Conservation (phyloP, 345 rosid species). For the Hibiscus tridactylites region DNA sequence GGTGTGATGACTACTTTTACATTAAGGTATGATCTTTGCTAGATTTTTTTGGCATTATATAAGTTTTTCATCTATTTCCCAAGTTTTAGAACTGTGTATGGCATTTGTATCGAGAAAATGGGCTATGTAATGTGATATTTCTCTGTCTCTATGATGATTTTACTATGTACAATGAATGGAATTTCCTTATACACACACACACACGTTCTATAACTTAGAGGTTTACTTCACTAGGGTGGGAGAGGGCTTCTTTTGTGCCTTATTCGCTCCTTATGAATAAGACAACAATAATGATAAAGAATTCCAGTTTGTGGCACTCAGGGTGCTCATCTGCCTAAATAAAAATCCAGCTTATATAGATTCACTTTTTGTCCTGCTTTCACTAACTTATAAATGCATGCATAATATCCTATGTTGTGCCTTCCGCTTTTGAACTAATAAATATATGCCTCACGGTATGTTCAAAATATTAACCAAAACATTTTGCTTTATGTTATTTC, state of each 20-base stretch:
- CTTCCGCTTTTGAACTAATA: background rate
- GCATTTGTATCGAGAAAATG: background rate
- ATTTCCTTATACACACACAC: background rate
- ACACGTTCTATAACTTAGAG: background rate
- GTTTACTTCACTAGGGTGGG: background rate
- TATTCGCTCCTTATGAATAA: background rate
- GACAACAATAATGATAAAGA: background rate
- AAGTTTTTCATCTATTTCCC: background rate
- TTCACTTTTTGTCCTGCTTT: background rate
- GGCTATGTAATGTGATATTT: background rate
- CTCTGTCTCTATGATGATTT: background rate
- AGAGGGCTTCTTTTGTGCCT: background rate
- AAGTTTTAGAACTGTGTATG: background rate
- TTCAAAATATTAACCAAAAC: background rate
- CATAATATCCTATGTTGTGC: background rate
- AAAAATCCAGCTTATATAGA: background rate
- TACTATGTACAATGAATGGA: background rate
- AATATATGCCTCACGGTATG: background rate
- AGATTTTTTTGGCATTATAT: background rate
- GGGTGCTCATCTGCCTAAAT: background rate
- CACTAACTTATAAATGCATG: background rate
- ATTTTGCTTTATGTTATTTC: background rate
- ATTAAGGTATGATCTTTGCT: constrained; percentile 47
- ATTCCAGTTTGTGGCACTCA: background rate
- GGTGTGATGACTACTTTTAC: constrained; percentile 95